A percentile compares a stretch with the other conserved stretches of the same genome.
Conservation (phyloP, 352 stramenopile species). For the Globisporangium nagaii region DNA sequence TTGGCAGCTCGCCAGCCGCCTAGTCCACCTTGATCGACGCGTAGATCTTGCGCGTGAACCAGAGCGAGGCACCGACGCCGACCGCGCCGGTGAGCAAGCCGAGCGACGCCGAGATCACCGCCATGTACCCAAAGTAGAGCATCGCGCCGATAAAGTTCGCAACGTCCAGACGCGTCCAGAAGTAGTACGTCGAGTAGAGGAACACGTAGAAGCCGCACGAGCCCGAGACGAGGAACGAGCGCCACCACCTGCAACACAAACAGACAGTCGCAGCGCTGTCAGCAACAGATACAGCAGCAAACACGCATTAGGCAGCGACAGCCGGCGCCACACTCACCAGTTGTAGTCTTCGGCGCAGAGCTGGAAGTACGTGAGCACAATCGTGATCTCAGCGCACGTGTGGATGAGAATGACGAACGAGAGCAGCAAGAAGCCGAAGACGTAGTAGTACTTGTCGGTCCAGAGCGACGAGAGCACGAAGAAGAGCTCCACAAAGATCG, state of each 20-base stretch:
- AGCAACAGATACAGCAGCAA: background rate
- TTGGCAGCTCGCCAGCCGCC: too few species aligned
- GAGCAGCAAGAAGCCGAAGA: slow-evolving; percentile 99
- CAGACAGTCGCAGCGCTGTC: background rate
- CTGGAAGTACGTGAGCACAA: slow-evolving; percentile 99
- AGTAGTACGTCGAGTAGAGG: slow-evolving; percentile 99
- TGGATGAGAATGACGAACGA: slow-evolving; percentile 98
- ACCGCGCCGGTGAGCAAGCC: slow-evolving; percentile 95
- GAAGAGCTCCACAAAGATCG: slow-evolving; percentile 99
- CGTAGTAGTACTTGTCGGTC: slow-evolving; percentile 99
- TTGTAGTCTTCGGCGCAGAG: slow-evolving; percentile 99
- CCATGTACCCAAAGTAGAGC: slow-evolving; percentile 99
- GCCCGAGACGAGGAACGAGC: slow-evolving; percentile 96
- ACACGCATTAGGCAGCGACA: background rate
- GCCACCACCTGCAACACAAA: slow-evolving; percentile 90
- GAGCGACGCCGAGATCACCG: slow-evolving; percentile 96
- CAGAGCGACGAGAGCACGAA: slow-evolving; percentile 98
- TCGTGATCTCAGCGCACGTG: slow-evolving; percentile 98
- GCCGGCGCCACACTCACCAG: slow-evolving; percentile 82
- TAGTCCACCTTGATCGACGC: slow-evolving; percentile 97
- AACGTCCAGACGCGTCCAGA: slow-evolving; percentile 93
- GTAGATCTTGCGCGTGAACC: slow-evolving; percentile 99
- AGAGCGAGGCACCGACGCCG: slow-evolving; percentile 96
- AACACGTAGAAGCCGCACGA: slow-evolving; percentile 98
- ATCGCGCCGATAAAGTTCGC: slow-evolving; percentile 89